A percentile compares a stretch with the other conserved stretches of the same genome.
Conservation (phyloP, 1,284 basidiomycete species). For the Pseudozyma tsukubaensis region DNA sequence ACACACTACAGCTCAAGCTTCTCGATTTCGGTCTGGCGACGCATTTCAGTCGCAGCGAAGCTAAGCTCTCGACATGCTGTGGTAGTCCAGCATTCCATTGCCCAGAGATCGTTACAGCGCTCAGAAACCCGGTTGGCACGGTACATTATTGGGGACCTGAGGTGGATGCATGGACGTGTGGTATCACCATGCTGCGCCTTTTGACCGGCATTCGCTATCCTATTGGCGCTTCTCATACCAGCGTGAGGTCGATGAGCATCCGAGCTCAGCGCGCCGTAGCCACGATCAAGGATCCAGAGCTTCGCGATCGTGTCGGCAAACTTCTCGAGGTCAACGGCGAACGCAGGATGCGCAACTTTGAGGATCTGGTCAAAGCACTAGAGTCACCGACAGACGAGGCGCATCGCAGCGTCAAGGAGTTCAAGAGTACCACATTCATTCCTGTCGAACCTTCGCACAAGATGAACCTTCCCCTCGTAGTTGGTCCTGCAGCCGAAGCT, state of each 20-base stretch:
- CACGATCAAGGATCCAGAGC: constrained; percentile 68
- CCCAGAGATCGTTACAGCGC: constrained; percentile 73
- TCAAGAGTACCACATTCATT: constrained; percentile 72
- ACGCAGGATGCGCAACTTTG: constrained; percentile 71
- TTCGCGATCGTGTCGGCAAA: constrained; percentile 70
- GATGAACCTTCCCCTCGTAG: constrained; percentile 69
- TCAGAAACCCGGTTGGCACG: constrained; percentile 71
- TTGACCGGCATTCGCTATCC: constrained; percentile 72
- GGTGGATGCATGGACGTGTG: constrained; percentile 74
- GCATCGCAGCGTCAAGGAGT: constrained; percentile 62
- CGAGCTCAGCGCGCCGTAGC: constrained; percentile 71
- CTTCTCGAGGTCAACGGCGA: constrained; percentile 72
- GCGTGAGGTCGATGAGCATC: constrained; percentile 71
- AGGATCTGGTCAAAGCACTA: constrained; percentile 50
- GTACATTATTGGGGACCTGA: constrained; percentile 72
- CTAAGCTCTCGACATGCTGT: constrained; percentile 74
- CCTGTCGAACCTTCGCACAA: constrained; percentile 71
- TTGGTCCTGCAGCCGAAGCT: constrained; percentile 49
- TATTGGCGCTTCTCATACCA: constrained; percentile 72
- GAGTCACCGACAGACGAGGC: constrained; percentile 41
- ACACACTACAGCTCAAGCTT: constrained; percentile 70
- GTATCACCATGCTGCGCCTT: constrained; percentile 72
- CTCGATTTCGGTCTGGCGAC: constrained; percentile 74
- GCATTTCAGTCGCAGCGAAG: constrained; percentile 72
- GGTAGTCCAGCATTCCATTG: constrained; percentile 73